Percentiles rank a stretch among this genome's conserved stretches.
phyloP scores from a whole-genome alignment of 805 yeast genomes.

The Yarrowia sp. region DNA sequence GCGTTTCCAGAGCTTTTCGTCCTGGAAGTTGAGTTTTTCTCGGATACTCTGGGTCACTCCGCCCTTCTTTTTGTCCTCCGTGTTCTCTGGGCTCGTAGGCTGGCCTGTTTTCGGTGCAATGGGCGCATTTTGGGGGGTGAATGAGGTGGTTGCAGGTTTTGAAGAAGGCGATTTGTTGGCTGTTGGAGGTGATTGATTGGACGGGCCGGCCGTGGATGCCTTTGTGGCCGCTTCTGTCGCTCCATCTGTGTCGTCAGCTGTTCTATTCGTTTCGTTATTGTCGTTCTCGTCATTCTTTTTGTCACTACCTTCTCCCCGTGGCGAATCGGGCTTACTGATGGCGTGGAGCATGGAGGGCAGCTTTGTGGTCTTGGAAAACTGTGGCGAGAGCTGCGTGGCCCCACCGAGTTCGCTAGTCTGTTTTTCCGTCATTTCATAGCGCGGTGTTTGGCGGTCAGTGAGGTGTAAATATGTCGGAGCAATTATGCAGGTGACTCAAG shows the following conservation, averaged over 20 bases:
- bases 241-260: not conserved
- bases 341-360: conserved; percentile 26
- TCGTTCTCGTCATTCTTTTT: no score
- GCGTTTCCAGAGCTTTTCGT: conserved; percentile 84
- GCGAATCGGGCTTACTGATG: conserved; percentile 7
- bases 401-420: conserved; percentile 1
- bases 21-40: conserved; percentile 71
- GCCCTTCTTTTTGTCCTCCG: conserved; percentile 32
- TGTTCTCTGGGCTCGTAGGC: conserved; percentile 13
- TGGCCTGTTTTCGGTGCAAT: not conserved
- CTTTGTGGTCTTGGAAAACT: conserved; percentile 6
- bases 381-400: conserved; percentile 3
- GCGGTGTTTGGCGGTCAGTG: not conserved
- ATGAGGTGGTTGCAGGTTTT: not conserved
- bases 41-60: conserved; percentile 68
- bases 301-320: not conserved
- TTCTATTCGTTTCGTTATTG: no score
- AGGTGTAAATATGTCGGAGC: conserved; percentile 5
- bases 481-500: conserved; percentile 34
- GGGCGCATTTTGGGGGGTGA: conserved; percentile 17
- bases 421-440: conserved; percentile 37
- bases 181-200: no score
- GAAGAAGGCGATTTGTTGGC: no score
- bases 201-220: not conserved
- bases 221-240: not conserved